Conservation (phyloP, 73 alveolate species). For the Paramecium sexaurelia region DNA sequence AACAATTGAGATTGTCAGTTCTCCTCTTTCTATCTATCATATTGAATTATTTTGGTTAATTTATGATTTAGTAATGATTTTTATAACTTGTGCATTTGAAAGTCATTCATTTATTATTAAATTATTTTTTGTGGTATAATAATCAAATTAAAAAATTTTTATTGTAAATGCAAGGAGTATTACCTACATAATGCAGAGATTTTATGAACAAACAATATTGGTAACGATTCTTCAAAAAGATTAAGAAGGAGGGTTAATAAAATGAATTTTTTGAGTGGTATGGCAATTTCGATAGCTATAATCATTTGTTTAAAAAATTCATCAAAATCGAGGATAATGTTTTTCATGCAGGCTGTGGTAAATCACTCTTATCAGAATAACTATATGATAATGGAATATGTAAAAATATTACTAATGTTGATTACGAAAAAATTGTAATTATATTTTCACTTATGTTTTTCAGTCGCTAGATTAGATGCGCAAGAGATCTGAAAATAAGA, state of each 20-base stretch:
- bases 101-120: neutral
- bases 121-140: conserved; percentile 17
- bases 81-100: neutral
- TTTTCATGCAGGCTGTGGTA: conserved; percentile 65
- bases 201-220: conserved; percentile 59
- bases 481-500: conserved; percentile 57
- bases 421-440: conserved; percentile 56
- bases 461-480: conserved; percentile 53
- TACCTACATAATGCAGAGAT: conserved; percentile 57
- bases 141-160: too few relatives aligned
- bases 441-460: neutral
- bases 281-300: conserved; percentile 55
- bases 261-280: conserved; percentile 69
- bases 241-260: conserved; percentile 49
- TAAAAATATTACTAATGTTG: conserved; percentile 58
- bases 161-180: conserved; percentile 6
- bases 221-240: conserved; percentile 62
- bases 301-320: conserved; percentile 29
- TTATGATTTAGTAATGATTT: neutral
- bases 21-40: neutral
- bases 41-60: neutral
- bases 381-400: conserved; percentile 50
- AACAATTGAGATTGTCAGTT: neutral
- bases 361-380: conserved; percentile 63
- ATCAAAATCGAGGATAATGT: conserved; percentile 48